Evolutionary conservation across 176 grass and related monocot genomes (phyloP), one percentile per base, ranked within the genome.

Genomic region (Pontederia crassipes): DNA sequence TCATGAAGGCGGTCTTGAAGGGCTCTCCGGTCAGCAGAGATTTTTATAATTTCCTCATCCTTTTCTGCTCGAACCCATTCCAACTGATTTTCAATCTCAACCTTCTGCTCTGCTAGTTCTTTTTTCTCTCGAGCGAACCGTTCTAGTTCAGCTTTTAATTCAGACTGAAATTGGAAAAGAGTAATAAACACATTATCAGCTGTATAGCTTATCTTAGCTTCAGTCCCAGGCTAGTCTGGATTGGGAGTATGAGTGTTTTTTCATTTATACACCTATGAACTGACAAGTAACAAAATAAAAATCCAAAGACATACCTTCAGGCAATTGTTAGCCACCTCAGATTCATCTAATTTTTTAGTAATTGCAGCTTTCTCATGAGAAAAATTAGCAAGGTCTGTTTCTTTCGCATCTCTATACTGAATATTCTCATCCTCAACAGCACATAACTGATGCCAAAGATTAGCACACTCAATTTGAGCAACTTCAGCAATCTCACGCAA

Each of bases 61-160:
- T 91, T 97, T 75, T 97, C 93, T 60, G 93, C 82, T 78, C 80
- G 82, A 69, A 97, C 72, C 93, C 93, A 97, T 76, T 97, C 93
- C 70, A 97, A 66, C 64, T 97, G 93, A 64, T 79, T 88, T 52
- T 97, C 87, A 55, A 91, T 68, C 55, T 88, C 93, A 51, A 65
- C 54, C 64, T 71, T 88, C 68, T 97, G 72, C 46, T 83, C 82
- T 10, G 72, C 82, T 10, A 83, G 52, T 71, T 71, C 74, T 64
- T 77, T 91, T 70, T 82, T 97, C 49, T 97, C 93, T 14, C 70
- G 68, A 61, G 54, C 64, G 83, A 74, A 83, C 72, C 64, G 67
- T 60, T 92, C 79, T 59, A 52, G 85, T 65, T 97, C 93, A 55
- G 77, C 79, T 77, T 91, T 97, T 78, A 97, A 52, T 67, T 97